These are phyloP conservation scores for Pseudozyma sp. DNA, from an alignment of 1,284 basidiomycete species.

Conservation along the genomic window DNA sequence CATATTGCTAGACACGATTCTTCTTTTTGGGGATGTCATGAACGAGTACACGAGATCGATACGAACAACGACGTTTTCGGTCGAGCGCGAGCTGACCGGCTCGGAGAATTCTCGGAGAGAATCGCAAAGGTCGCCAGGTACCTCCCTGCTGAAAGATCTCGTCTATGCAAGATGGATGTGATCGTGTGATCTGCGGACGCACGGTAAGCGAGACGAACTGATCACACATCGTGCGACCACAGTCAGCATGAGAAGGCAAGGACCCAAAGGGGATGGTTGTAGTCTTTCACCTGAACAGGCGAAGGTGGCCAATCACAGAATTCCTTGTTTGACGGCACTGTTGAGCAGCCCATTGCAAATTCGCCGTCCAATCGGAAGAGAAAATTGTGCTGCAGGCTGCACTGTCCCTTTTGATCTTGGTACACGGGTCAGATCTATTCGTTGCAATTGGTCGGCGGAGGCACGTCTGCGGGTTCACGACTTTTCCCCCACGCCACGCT, in stretches of 20 bases:
- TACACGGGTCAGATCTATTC: background rate
- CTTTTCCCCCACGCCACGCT: too few relatives aligned
- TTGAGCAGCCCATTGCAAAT: constrained; percentile 12
- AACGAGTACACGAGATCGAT: constrained; percentile 8
- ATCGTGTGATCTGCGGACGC: too few relatives aligned
- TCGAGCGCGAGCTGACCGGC: too few relatives aligned
- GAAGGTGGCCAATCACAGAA: background rate
- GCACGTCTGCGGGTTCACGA: background rate
- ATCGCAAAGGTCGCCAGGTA: too few relatives aligned
- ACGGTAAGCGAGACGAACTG: too few relatives aligned
- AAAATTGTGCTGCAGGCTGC: background rate
- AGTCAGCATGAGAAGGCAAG: too few relatives aligned
- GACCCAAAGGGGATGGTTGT: too few relatives aligned
- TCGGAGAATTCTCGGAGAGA: background rate
- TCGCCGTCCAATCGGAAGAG: constrained; percentile 11
- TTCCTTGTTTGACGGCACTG: background rate
- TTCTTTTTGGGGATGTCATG: background rate
- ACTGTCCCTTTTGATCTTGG: background rate
- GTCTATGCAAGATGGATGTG: too few relatives aligned
- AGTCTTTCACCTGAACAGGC: background rate
- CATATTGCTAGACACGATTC: too few relatives aligned
- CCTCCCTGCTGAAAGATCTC: too few relatives aligned
- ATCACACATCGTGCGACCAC: too few relatives aligned
- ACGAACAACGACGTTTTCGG: background rate
- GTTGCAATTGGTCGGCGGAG: background rate